Percentiles rank a stretch among this genome's conserved stretches.
Evolutionary conservation across 2,329 filamentous ascomycete genomes (phyloP).

Genomic region (Aspergillus cejpii): DNA sequence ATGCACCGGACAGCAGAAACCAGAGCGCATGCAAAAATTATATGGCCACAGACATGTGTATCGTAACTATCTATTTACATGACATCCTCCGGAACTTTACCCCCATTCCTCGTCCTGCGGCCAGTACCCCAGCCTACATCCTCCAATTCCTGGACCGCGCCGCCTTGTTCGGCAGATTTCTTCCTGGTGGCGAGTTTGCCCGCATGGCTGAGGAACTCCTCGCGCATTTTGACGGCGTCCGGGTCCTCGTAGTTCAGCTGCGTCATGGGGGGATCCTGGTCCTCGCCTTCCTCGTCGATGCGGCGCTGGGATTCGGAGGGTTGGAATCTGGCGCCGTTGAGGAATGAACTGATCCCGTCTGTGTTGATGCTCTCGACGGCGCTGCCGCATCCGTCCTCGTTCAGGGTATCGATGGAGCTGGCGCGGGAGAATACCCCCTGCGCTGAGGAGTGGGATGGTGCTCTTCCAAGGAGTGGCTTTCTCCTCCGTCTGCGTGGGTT

Average conservation of each 20-base stretch:
- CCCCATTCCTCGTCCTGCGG: conserved; percentile 31
- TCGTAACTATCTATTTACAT: background rate
- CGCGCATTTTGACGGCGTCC: conserved; percentile 51
- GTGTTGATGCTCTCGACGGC: conserved; percentile 27
- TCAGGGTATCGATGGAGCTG: conserved; percentile 47
- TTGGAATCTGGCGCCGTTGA: conserved; percentile 29
- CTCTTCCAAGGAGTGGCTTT: conserved; percentile 39
- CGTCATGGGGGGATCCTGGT: conserved; percentile 39
- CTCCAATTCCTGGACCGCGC: conserved; percentile 31
- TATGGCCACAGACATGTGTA: too few species aligned
- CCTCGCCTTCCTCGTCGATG: conserved; percentile 25
- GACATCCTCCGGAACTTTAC: conserved; percentile 18
- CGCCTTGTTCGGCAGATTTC: conserved; percentile 13
- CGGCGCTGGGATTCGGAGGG: conserved; percentile 21
- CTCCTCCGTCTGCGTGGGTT: conserved; percentile 21
- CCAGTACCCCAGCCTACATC: conserved; percentile 31
- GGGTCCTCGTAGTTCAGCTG: conserved; percentile 46
- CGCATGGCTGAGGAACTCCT: conserved; percentile 45
- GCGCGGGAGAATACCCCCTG: conserved; percentile 36
- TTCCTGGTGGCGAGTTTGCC: conserved; percentile 39
- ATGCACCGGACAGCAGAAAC: too few species aligned
- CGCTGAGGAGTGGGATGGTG: conserved; percentile 37
- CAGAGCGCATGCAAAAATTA: too few species aligned
- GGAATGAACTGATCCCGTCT: conserved; percentile 28
- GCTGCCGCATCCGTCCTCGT: conserved; percentile 39